Percentiles rank a stretch among this genome's conserved stretches.
These are phyloP conservation scores for Wickerhamomyces ciferrii DNA, from an alignment of 805 yeast species.

Conservation along the genomic window DNA sequence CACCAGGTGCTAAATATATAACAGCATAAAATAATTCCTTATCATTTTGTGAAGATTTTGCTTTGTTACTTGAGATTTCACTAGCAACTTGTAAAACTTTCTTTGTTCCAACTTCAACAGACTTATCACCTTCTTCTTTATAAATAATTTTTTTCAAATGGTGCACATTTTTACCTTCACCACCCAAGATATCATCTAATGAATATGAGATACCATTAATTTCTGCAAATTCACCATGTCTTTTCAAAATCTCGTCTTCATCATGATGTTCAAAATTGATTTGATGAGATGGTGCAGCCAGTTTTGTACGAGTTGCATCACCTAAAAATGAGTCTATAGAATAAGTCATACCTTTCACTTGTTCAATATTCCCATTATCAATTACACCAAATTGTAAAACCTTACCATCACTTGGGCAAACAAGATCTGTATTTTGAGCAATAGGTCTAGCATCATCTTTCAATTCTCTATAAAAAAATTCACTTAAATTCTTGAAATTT, in stretches of 20 bases:
- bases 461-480: conserved; percentile 83
- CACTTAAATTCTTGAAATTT: conserved; percentile 75
- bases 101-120: conserved; percentile 29
- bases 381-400: conserved; percentile 80
- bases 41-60: conserved; percentile 25
- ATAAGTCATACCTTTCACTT: conserved; percentile 94
- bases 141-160: conserved; percentile 45
- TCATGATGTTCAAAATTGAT: conserved; percentile 38
- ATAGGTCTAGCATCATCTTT: conserved; percentile 78
- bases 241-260: conserved; percentile 35
- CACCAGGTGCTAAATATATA: conserved; percentile 96
- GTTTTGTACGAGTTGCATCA: conserved; percentile 29
- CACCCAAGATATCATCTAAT: conserved; percentile 63
- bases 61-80: conserved; percentile 14
- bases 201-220: conserved; percentile 71
- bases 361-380: conserved; percentile 85
- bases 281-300: conserved; percentile 52
- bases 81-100: conserved; percentile 36
- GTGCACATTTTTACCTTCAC: conserved; percentile 34
- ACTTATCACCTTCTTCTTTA: conserved; percentile 66
- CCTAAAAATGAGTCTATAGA: conserved; percentile 87
- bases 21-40: conserved; percentile 81
- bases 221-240: conserved; percentile 73
- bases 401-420: conserved; percentile 92
- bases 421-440: conserved; percentile 56